Base-by-base conservation (phyloP, 2,329 filamentous ascomycete species). In the Aspergillus sp. region DNA sequence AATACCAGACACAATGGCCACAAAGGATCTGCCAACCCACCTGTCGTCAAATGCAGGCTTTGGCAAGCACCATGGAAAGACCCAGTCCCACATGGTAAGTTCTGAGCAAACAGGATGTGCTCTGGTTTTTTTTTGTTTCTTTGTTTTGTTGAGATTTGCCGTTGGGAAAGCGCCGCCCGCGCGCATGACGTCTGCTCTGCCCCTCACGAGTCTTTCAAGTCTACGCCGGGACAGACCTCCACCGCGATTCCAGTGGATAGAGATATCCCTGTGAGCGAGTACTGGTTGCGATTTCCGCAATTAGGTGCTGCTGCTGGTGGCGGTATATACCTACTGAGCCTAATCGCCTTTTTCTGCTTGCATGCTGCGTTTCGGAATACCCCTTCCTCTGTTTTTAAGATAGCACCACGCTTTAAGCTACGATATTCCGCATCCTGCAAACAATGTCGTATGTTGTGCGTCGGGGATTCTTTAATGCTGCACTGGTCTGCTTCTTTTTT, bases 1-100 rank as follows among this genome's bases (percentile, higher is more conserved):
- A 50, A 37, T 24, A 55, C 41, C 42, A 46, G 20, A 37, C 67
- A 80, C 67, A 69, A 93, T 93, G 89, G 87, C 89, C 64, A 82
- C 85, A 71, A 91, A 85, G 78, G 89, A 90, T 64, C 81, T 97
- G 68, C 91, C 93, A 64, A 83, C 89, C 44, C 93, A 96, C 82
- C 84, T 97, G 39, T 66, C 68, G 58, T 64, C 70, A 49, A 70
- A 70, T 58, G 60, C 71, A 56, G 72, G 70, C 54, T 72, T 75
- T 58, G 72, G 78, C 62, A 81, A 81, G 70, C 80, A 80, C 69
- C 81, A 83, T 68, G 79, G 77, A 63, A 83, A 83, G 71, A 79
- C 80, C 53, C 81, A 83, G 68, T 82, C 80, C 60, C 80, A 83
- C 67, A 80, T 83, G 75, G 81, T 83, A 75, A 78, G 80, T 77